Evolutionary conservation across 805 yeast genomes (phyloP), one percentile per base, ranked within the genome.

Genomic region (Metschnikowia anglica): DNA sequence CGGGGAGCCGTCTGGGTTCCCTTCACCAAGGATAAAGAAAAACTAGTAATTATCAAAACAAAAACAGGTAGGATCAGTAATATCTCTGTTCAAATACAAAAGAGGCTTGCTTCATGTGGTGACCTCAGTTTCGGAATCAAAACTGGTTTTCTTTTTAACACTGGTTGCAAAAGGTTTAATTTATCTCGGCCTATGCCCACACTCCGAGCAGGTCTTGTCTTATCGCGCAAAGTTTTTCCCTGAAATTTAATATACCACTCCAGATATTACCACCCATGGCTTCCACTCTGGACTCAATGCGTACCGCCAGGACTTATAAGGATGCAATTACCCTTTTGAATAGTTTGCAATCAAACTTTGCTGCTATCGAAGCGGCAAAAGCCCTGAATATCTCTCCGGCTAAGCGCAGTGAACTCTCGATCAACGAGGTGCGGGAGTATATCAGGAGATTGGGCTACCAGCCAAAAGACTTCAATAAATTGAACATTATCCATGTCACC

Each of bases 251-350:
- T n/a, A n/a, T 23, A 23, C 37, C n/a, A n/a, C 19, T 29, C 25
- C 34, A 29, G 12, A 16, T 17, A 21, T 17, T 9, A 8, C 36
- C 35, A 12, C 38, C 34, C 34, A 42, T 42, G 45, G 30, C 31
- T 37, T 32, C 35, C 9, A 20, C 36, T 33, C 37, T 13, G 46
- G 48, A 48, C 31, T 43, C 56, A 39, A 53, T 53, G 57, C 57
- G 56, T 39, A 24, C 41, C 21, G 41, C 47, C 25, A 46, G 64
- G 44, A 56, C 57, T 13, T 60, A 60, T 39, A 55, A 75, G 60
- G 97, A 89, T 64, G 99, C 99, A 1, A 79, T 93, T 36, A 73
- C 74, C 39, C 86, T 93, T 2, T 73, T 93, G 56, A 93, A 93
- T 65, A 76, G 88, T 2, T 68, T 91, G 27, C 99, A 93, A 61